Evolutionary conservation across 176 grass and related monocot species (phyloP).

Genomic region (Phoenix roebelenii): DNA sequence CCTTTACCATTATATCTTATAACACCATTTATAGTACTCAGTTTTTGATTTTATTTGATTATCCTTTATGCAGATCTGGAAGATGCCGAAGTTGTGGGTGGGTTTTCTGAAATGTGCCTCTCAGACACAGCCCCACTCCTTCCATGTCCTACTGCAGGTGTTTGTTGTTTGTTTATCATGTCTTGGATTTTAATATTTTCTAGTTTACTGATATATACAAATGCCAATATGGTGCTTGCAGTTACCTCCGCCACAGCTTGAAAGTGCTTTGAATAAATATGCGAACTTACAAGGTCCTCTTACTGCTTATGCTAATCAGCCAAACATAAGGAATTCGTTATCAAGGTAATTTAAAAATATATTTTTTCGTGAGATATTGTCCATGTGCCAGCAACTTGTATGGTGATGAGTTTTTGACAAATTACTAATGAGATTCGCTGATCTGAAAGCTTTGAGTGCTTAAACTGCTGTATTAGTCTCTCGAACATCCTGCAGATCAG

Average conservation of each 20-base stretch:
- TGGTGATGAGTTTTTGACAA: too few relatives aligned
- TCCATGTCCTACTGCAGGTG: conserved; percentile 88
- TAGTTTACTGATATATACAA: too few relatives aligned
- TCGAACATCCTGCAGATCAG: too few relatives aligned
- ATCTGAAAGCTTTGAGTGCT: too few relatives aligned
- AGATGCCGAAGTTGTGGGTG: conserved; percentile 88
- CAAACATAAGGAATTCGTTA: conserved; percentile 9
- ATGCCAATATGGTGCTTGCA: not conserved
- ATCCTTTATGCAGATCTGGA: conserved; percentile 74
- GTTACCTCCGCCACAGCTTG: conserved; percentile 10
- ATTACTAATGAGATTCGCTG: too few relatives aligned
- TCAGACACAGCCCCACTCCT: conserved; percentile 85
- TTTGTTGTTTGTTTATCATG: not conserved
- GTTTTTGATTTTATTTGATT: not conserved
- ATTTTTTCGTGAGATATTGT: too few relatives aligned
- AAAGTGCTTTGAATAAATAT: conserved; percentile 13
- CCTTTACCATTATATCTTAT: too few relatives aligned
- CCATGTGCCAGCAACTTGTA: too few relatives aligned
- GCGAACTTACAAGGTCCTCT: conserved; percentile 7
- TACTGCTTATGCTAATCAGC: conserved; percentile 16
- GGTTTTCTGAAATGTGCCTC: conserved; percentile 89
- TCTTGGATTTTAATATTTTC: too few relatives aligned
- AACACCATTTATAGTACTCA: too few relatives aligned
- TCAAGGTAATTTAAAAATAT: conserved; percentile 1
- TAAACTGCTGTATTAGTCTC: too few relatives aligned